Evolutionary conservation across 2,329 filamentous ascomycete genomes (phyloP).

Genomic region (Neurospora sp.): DNA sequence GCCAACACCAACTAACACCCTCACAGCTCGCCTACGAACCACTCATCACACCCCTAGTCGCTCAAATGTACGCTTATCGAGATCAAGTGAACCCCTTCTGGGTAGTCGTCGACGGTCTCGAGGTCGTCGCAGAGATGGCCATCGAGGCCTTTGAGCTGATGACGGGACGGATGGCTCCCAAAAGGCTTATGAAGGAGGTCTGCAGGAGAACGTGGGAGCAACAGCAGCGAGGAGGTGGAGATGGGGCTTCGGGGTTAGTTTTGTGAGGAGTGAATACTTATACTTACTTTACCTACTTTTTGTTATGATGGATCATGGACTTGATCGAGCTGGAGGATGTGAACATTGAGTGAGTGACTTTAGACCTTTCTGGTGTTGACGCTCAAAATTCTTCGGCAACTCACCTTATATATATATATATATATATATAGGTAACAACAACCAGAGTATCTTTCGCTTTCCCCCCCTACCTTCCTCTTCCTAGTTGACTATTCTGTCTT

Average conservation of each 20-base stretch:
- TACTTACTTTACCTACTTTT: background rate
- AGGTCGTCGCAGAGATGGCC: constrained; percentile 64
- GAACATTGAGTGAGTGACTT: background rate
- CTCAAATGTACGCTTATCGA: constrained; percentile 47
- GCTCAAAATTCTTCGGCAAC: background rate
- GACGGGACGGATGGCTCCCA: constrained; percentile 62
- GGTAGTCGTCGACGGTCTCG: constrained; percentile 63
- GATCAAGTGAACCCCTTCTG: constrained; percentile 48
- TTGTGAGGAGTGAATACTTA: background rate
- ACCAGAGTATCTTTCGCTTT: accelerated
- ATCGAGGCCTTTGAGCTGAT: constrained; percentile 70
- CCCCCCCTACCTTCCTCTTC: background rate
- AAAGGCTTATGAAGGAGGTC: constrained; percentile 56
- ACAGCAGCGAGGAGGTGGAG: constrained; percentile 17
- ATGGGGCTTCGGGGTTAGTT: background rate
- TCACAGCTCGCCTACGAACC: constrained; percentile 57
- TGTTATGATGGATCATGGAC: background rate
- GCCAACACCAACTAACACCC: background rate
- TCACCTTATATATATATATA: background rate
- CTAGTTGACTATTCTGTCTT: background rate
- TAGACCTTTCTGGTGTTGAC: background rate
- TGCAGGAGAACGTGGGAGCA: constrained; percentile 34
- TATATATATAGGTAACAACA: background rate
- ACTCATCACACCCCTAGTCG: constrained; percentile 56
- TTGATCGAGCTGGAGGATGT: background rate